These are phyloP conservation scores for Dipodascopsis uninucleata DNA, from an alignment of 805 yeast genomes.

Conservation along the genomic window DNA sequence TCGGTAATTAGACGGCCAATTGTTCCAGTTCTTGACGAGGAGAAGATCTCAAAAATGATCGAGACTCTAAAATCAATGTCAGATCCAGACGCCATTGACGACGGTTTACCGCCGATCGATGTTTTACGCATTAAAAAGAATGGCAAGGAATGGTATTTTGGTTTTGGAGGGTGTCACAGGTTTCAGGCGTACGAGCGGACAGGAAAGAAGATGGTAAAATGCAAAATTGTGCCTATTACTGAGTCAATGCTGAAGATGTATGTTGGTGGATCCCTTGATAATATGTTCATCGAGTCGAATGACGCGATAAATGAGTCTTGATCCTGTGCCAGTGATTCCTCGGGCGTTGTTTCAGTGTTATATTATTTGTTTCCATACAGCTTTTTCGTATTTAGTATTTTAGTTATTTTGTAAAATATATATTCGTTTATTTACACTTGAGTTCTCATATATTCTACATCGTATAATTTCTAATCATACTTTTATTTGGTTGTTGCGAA, in stretches of 20 bases:
- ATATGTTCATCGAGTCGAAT: constrained; percentile 25
- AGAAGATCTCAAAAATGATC: constrained; percentile 73
- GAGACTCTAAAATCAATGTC: constrained; percentile 44
- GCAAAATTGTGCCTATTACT: constrained; percentile 73
- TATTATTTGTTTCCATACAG: too few species aligned
- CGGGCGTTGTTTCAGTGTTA: too few species aligned
- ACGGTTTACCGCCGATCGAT: constrained; percentile 65
- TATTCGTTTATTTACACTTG: too few species aligned
- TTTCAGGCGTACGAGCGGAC: constrained; percentile 77
- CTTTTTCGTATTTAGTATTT: too few species aligned
- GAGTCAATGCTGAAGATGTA: constrained; percentile 62
- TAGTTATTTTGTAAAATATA: too few species aligned
- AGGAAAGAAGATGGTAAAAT: constrained; percentile 51
- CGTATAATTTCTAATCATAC: too few species aligned
- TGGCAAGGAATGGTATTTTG: constrained; percentile 53
- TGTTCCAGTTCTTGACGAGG: constrained; percentile 73
- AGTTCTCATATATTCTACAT: too few species aligned
- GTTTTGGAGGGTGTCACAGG: constrained; percentile 85
- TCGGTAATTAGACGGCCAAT: constrained; percentile 72
- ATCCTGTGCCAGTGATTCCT: too few species aligned
- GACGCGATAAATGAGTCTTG: constrained; percentile 7
- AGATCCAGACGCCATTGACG: constrained; percentile 34
- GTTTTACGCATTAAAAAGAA: constrained; percentile 63
- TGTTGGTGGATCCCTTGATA: constrained; percentile 49
- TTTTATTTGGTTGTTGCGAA: too few species aligned